These are phyloP conservation scores for Allantophomopsis lycopodina DNA, from an alignment of 2,329 filamentous ascomycete species.

Conservation along the genomic window DNA sequence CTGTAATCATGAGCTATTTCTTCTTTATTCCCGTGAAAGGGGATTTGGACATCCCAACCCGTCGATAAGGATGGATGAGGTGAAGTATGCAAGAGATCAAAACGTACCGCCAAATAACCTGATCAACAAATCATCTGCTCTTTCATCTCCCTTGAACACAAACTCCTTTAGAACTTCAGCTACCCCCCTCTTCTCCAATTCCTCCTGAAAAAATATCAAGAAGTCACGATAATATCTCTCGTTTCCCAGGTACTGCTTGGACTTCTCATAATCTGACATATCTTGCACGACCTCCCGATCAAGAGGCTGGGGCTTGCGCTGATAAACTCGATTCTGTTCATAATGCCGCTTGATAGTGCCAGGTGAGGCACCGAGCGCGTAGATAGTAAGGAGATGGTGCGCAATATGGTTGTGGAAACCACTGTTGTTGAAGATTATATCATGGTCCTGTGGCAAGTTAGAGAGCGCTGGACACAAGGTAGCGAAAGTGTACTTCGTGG, in stretches of 20 bases:
- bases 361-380: conserved; percentile 55
- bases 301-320: conserved; percentile 35
- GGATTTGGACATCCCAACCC: background rate
- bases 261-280: conserved; percentile 31
- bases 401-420: conserved; percentile 79
- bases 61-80: no score
- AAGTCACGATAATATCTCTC: conserved; percentile 58
- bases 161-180: conserved; percentile 48
- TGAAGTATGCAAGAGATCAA: no score
- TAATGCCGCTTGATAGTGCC: conserved; percentile 49
- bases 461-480: background rate
- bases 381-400: conserved; percentile 66
- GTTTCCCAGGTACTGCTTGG: conserved; percentile 46
- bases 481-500: conserved; percentile 33
- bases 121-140: conserved; percentile 53
- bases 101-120: conserved; percentile 33
- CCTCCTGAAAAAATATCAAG: conserved; percentile 59
- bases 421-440: conserved; percentile 65
- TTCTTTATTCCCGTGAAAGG: conserved; percentile 1
- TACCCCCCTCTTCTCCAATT: conserved; percentile 54
- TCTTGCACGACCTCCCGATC: conserved; percentile 36
- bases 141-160: conserved; percentile 51
- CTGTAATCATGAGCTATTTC: conserved; percentile 17
- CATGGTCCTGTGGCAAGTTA: conserved; percentile 48
- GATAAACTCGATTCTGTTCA: conserved; percentile 50